Evolutionary conservation across 2,329 filamentous ascomycete genomes (phyloP).

Genomic region (Arthrobotrys entomopaga): DNA sequence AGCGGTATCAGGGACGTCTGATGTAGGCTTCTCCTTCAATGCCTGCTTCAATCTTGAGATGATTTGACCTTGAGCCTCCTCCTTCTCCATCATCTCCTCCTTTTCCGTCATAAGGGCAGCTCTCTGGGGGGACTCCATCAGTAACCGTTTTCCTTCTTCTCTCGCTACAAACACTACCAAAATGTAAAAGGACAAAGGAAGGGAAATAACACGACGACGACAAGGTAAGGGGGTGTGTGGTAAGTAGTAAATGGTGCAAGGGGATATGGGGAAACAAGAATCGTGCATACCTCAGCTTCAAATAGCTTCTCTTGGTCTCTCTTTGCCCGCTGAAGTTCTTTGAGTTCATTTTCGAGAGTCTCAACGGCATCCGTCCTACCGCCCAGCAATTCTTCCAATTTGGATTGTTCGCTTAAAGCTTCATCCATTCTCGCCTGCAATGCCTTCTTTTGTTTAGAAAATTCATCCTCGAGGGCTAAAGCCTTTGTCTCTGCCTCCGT

Average conservation of each 20-base stretch:
- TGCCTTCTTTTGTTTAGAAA: slow-evolving; percentile 84
- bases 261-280: slow-evolving; percentile 1
- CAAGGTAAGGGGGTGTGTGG: too few species aligned
- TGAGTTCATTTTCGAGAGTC: slow-evolving; percentile 81
- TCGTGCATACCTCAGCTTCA: slow-evolving; percentile 83
- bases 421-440: slow-evolving; percentile 79
- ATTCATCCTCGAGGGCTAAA: slow-evolving; percentile 79
- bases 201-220: slow-evolving; percentile 1
- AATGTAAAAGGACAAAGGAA: slow-evolving; percentile 1
- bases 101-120: slow-evolving; percentile 70
- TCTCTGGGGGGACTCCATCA: slow-evolving; percentile 55
- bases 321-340: slow-evolving; percentile 82
- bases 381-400: slow-evolving; percentile 86
- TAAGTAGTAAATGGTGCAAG: background rate
- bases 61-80: slow-evolving; percentile 89
- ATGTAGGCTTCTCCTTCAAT: slow-evolving; percentile 69
- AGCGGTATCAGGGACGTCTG: slow-evolving; percentile 39
- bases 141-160: background rate
- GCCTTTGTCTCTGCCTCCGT: slow-evolving; percentile 68
- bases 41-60: slow-evolving; percentile 93
- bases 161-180: background rate
- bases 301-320: slow-evolving; percentile 93
- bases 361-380: slow-evolving; percentile 87
- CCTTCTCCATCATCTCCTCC: slow-evolving; percentile 82
- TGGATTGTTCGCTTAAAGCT: slow-evolving; percentile 80